phyloP scores from a whole-genome alignment of 2,329 filamentous ascomycete species.

The Cytospora piceae region DNA sequence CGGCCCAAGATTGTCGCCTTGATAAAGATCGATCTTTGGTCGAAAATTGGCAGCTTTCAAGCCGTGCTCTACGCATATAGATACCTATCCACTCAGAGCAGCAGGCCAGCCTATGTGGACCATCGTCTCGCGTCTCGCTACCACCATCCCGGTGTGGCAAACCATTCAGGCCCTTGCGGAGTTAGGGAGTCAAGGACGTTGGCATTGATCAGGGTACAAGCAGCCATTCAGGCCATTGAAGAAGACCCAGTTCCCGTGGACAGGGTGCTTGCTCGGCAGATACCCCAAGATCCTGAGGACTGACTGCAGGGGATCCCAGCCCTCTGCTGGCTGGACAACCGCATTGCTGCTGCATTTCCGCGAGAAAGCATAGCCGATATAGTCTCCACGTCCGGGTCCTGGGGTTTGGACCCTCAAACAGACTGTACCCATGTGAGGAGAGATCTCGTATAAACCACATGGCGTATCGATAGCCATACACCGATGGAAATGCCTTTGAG shows the following conservation, averaged over 20 bases:
- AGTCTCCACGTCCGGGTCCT: too few relatives aligned
- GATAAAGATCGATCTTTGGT: not conserved
- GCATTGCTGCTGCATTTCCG: not conserved
- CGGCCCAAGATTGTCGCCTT: not conserved
- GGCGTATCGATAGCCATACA: too few relatives aligned
- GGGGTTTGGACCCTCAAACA: too few relatives aligned
- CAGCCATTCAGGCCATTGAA: not conserved
- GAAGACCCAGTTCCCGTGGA: slow-evolving; percentile 5
- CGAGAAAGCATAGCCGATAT: too few relatives aligned
- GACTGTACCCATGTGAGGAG: too few relatives aligned
- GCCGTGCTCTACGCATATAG: not conserved
- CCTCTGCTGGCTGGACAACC: not conserved
- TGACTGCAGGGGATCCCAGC: slow-evolving; percentile 6
- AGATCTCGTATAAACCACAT: too few relatives aligned
- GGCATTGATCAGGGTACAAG: slow-evolving; percentile 8
- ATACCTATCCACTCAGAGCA: not conserved
- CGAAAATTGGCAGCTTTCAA: not conserved
- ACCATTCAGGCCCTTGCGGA: slow-evolving; percentile 3
- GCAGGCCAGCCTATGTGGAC: not conserved
- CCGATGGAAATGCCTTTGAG: not conserved
- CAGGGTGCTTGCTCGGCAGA: slow-evolving; percentile 25
- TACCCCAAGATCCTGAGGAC: slow-evolving; percentile 15
- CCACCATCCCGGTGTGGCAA: slow-evolving; percentile 26
- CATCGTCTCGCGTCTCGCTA: slow-evolving; percentile 5
- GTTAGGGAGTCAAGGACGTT: slow-evolving; percentile 9